Evolutionary conservation across 768 basidiomycete genomes (phyloP).

Genomic region (Kwoniella bestiolae): DNA sequence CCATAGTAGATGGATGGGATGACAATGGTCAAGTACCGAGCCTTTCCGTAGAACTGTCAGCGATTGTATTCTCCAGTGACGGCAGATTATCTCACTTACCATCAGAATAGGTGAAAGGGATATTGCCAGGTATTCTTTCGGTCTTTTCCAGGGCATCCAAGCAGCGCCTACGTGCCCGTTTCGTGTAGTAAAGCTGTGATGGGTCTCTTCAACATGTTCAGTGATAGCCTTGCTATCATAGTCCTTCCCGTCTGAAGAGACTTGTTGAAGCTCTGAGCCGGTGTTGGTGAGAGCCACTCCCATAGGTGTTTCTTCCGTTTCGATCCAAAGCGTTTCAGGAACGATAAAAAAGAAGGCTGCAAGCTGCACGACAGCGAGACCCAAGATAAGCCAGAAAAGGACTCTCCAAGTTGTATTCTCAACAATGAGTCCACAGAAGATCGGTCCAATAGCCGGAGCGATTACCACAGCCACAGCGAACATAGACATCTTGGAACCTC

Average conservation of each 20-base stretch:
- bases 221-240: slow-evolving; percentile 15
- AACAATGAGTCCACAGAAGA: slow-evolving; percentile 40
- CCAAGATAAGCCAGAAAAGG: slow-evolving; percentile 44
- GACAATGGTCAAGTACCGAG: slow-evolving; percentile 32
- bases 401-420: slow-evolving; percentile 31
- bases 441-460: slow-evolving; percentile 36
- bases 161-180: slow-evolving; percentile 27
- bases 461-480: slow-evolving; percentile 34
- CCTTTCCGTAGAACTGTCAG: not conserved
- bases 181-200: not conserved
- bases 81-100: slow-evolving; percentile 4
- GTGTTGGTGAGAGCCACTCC: no score
- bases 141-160: slow-evolving; percentile 45
- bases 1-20: slow-evolving; percentile 42
- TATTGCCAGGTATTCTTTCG: slow-evolving; percentile 29
- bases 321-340: slow-evolving; percentile 43
- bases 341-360: slow-evolving; percentile 33
- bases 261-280: not conserved
- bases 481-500: slow-evolving; percentile 39
- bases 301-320: slow-evolving; percentile 8
- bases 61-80: not conserved
- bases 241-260: not conserved
- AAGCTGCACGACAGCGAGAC: slow-evolving; percentile 33
- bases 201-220: slow-evolving; percentile 9
- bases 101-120: slow-evolving; percentile 31